These are phyloP conservation scores for Leccinum subrobustum DNA, from an alignment of 1,284 basidiomycete species.

Conservation along the genomic window DNA sequence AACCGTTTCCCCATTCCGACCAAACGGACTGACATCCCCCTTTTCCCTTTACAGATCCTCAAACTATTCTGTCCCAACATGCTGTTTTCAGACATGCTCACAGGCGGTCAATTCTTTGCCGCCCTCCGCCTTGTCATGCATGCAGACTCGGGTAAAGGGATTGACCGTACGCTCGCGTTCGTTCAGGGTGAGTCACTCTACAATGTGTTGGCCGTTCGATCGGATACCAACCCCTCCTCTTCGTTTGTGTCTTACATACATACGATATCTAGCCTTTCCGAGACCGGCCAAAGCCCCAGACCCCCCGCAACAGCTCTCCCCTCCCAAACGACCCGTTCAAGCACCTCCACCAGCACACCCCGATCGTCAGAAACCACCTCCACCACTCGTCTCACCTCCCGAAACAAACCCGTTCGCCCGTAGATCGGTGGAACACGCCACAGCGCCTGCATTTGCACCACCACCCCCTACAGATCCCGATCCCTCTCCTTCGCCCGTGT, in stretches of 20 bases:
- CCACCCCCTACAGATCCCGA: slow-evolving; percentile 14
- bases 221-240: not conserved
- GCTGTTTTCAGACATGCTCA: slow-evolving; percentile 49
- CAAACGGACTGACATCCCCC: not conserved
- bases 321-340: slow-evolving; percentile 20
- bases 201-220: not conserved
- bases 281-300: slow-evolving; percentile 8
- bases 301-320: slow-evolving; percentile 15
- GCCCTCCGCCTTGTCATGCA: slow-evolving; percentile 64
- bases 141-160: slow-evolving; percentile 53
- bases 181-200: slow-evolving; percentile 55
- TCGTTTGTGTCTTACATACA: not conserved
- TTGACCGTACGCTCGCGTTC: slow-evolving; percentile 64
- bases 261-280: slow-evolving; percentile 19
- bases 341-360: slow-evolving; percentile 24
- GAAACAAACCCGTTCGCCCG: slow-evolving; percentile 31
- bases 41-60: slow-evolving; percentile 51
- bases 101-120: slow-evolving; percentile 74
- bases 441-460: not conserved
- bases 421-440: slow-evolving; percentile 20
- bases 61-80: slow-evolving; percentile 58
- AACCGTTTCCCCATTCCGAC: not conserved
- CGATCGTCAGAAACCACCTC: slow-evolving; percentile 20
- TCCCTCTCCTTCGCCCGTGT: slow-evolving; percentile 24
- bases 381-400: slow-evolving; percentile 4